phyloP scores from a whole-genome alignment of 768 basidiomycete species.

The Amanita pallidorosea region DNA sequence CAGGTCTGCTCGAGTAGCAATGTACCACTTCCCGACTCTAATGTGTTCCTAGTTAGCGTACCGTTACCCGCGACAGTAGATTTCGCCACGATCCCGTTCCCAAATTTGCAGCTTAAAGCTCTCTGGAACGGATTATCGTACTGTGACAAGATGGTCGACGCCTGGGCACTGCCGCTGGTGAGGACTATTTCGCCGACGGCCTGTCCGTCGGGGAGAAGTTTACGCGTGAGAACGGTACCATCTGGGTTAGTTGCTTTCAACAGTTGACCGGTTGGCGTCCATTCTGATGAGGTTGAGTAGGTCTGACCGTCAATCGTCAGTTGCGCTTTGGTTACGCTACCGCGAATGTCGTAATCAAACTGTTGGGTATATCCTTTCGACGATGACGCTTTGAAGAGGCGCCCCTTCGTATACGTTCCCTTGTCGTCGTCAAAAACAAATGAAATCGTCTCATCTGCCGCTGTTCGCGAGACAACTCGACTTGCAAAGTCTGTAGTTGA shows the following conservation, averaged over 20 bases:
- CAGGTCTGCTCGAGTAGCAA: no score
- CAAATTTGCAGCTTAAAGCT: no score
- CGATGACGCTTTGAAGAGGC: background rate
- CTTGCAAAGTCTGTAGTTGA: background rate
- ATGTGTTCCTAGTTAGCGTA: no score
- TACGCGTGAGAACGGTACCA: background rate
- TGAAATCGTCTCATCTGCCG: background rate
- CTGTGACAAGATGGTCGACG: background rate
- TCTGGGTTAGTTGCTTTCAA: background rate
- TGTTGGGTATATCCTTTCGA: background rate
- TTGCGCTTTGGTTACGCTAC: background rate
- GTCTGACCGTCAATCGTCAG: background rate
- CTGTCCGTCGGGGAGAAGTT: background rate
- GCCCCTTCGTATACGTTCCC: background rate
- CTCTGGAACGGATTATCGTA: no score
- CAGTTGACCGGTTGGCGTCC: background rate
- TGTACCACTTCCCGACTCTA: no score
- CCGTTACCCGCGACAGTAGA: no score
- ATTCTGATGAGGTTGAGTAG: background rate
- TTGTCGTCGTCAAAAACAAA: background rate
- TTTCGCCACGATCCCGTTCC: no score
- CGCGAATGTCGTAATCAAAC: background rate
- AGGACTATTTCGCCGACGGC: no score
- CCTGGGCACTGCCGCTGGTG: no score
- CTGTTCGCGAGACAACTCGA: background rate